Evolutionary conservation across 371 early-diverging fungal genomes (phyloP), one percentile per base, ranked within the genome.

Genomic region (Haplosporangium sp.): DNA sequence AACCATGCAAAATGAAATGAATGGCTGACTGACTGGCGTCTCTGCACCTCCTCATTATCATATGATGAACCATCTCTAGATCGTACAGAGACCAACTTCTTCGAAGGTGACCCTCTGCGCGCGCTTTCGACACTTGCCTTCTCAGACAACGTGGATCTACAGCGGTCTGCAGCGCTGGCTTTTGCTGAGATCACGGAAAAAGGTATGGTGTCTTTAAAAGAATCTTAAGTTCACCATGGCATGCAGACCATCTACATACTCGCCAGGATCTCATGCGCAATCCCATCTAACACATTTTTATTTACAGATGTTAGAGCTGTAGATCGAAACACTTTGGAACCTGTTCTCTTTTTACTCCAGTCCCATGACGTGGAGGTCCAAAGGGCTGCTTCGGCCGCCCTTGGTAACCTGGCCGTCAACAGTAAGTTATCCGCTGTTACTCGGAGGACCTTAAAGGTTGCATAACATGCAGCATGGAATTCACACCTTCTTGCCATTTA

Each of bases 131-230:
- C 93, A 6, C 82, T 96, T 29, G 93, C 94, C 9, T 94, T 90
- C 83, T 94, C 95, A 18, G 92, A 93, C 62, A 93, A 94, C 74
- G 88, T 95, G 20, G 95, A 94, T 68, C 79, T 95, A 53, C 95
- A 95, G 80, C 84, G 95, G 51, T 95, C 95, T 16, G 96, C 96
- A 1, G 95, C 97, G 21, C 83, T 95, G 55, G 95, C 95, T 1
- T 96, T 96, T 85, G 95, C 95, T 48, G 96, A 96, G 83, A 91
- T 96, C 47, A 94, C 96, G 9, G 97, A 96, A 77, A 91, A 90
- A 83, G 90, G 90, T 89, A 71, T 23, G 42, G 29, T 29, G 29
- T 4, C 29, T 29, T 29, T 29, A 29, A 29, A 29, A 29, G 29
- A 4, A 29, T 29, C 29, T 29, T 29, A 29, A 29, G 29, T 29